These are phyloP conservation scores for Fusarium miscanthi DNA, from an alignment of 2,329 filamentous ascomycete species.

Conservation along the genomic window DNA sequence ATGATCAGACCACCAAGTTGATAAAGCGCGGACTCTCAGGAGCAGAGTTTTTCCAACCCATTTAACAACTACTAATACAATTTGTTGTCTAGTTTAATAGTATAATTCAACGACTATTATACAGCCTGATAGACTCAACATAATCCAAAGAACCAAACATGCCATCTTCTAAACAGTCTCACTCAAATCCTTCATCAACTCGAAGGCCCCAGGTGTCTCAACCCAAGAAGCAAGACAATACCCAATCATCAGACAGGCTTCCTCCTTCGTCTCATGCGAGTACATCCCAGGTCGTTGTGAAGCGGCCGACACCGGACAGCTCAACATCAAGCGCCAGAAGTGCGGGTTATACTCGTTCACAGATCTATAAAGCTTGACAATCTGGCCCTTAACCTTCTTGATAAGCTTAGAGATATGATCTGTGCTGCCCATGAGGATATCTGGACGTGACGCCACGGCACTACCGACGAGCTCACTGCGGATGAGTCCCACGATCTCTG, in stretches of 20 bases:
- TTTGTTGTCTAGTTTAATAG: accelerated
- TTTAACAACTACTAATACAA: neutral
- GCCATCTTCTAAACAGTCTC: neutral
- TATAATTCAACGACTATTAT: neutral
- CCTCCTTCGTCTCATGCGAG: conserved; percentile 10
- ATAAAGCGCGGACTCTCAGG: accelerated
- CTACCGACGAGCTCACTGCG: conserved; percentile 24
- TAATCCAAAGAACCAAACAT: accelerated
- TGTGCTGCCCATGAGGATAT: neutral
- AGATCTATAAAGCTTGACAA: conserved; percentile 17
- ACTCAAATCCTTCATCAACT: neutral
- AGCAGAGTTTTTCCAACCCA: neutral
- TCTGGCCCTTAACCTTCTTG: conserved; percentile 28
- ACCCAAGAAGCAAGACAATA: conserved; percentile 28
- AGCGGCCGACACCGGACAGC: neutral
- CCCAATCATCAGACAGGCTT: conserved; percentile 22
- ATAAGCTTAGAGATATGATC: conserved; percentile 1
- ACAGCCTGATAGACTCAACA: neutral
- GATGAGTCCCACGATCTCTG: conserved; percentile 40
- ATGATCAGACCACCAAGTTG: neutral
- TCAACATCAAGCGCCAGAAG: conserved; percentile 35
- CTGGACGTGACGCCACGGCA: neutral
- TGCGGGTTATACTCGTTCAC: conserved; percentile 27
- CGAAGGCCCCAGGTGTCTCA: conserved; percentile 32
- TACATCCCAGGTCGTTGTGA: conserved; percentile 10